Base-by-base conservation (phyloP, 352 stramenopile genomes). In the Globisporangium iwayamae region DNA sequence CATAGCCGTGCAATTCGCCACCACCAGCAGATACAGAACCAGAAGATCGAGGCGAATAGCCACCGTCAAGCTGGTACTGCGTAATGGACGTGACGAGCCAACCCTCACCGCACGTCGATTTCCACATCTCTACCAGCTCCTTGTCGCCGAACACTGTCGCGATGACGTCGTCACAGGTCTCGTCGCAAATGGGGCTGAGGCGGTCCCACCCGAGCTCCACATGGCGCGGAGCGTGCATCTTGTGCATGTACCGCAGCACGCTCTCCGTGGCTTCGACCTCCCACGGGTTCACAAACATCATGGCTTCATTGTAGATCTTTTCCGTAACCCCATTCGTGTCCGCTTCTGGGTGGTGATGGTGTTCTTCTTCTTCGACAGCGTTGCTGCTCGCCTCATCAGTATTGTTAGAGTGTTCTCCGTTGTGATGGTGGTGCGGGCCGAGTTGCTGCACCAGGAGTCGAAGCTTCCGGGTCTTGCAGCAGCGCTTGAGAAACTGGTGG, bases 201-300 rank as follows among this genome's bases (percentile, higher is more conserved):
- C 80, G 76, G 36, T 94, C 82, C 78, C 85, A 90, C 4, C 85
- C 85, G 34, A 94, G 72, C 61, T 94, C 85, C 5, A 94, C 69
- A 50, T 89, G 79, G 0, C 80, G 57, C 22, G 82, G 72, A 20
- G 68, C 55, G 16, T 74, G 54, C 45, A 62, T 63, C 48, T 72
- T 71, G 58, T 92, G 78, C 75, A 94, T 89, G 56, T 90, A 93
- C 2, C 64, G 69, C 9, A 72, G 70, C 13, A 83, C 70, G 65
- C 86, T 94, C 59, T 59, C 60, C 41, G 85, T 73, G 1, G 85
- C 85, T 43, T 94, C 85, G 53, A 91, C 76, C 72, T 94, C 83
- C 85, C 85, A 94, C 18, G 82, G 80, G 54, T 90, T 72, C 20
- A 94, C 85, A 69, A 94, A 92, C 79, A 91, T 89, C 68, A 94